A percentile compares a stretch with the other conserved stretches of the same genome.
phyloP scores from a whole-genome alignment of 441 rosid species.

The Breynia disticha region DNA sequence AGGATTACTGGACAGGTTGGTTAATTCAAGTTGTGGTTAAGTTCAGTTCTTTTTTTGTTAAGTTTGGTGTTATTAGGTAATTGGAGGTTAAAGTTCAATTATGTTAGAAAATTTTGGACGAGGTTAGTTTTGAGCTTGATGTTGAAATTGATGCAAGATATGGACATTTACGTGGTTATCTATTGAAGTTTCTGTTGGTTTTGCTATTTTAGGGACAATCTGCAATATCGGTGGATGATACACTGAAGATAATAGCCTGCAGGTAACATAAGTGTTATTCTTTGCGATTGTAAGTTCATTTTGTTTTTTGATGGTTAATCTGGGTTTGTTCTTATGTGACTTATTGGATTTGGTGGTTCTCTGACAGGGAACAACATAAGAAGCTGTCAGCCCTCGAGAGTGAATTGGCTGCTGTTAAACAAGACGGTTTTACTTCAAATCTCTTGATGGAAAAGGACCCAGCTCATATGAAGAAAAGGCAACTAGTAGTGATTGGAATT shows the following conservation, averaged over 20 bases:
- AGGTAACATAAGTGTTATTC: slow-evolving; percentile 33
- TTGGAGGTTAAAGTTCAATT: neutral
- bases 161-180: neutral
- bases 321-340: neutral
- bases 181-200: neutral
- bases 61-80: neutral
- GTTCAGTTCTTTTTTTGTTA: neutral
- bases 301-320: neutral
- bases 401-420: slow-evolving; percentile 58
- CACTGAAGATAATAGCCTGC: slow-evolving; percentile 86
- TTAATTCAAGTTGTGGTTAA: neutral
- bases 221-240: slow-evolving; percentile 87
- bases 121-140: neutral
- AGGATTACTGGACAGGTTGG: slow-evolving; percentile 68
- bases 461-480: slow-evolving; percentile 39
- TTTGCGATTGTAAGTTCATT: neutral
- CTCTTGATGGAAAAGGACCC: slow-evolving; percentile 26
- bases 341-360: slow-evolving; percentile 8
- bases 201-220: slow-evolving; percentile 52
- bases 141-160: neutral
- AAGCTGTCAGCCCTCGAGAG: slow-evolving; percentile 58
- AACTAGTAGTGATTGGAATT: slow-evolving; percentile 62
- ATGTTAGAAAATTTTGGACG: neutral
- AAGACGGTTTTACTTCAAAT: slow-evolving; percentile 61
- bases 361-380: slow-evolving; percentile 78